Conservation (phyloP, 1,284 basidiomycete genomes). For the Taiwanofungus camphoratus region DNA sequence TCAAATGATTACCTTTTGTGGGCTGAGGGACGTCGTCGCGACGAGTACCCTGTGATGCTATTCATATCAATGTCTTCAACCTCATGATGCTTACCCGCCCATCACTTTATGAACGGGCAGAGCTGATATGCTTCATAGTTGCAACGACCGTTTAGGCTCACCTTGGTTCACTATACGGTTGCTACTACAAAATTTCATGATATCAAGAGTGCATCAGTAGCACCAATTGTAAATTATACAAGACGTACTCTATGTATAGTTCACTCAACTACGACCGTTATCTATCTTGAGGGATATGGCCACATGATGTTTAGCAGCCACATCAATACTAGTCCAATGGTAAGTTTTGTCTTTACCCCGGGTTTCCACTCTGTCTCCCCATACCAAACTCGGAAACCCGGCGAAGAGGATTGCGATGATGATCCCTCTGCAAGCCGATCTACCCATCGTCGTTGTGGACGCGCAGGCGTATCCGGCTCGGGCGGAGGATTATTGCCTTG, state of each 20-base stretch:
- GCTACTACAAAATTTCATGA: too few species aligned
- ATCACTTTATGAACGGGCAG: too few species aligned
- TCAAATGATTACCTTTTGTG: conserved; percentile 17
- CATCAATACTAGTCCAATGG: conserved; percentile 35
- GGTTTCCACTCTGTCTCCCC: conserved; percentile 26
- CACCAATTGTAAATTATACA: too few species aligned
- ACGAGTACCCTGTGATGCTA: too few species aligned
- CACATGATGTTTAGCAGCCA: conserved; percentile 56
- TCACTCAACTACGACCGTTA: too few species aligned
- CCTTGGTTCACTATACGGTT: too few species aligned
- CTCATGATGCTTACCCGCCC: conserved; percentile 27
- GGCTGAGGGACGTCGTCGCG: background rate
- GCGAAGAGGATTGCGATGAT: conserved; percentile 22
- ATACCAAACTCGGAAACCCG: conserved; percentile 28
- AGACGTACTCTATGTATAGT: too few species aligned
- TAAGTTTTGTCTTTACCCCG: conserved; percentile 33
- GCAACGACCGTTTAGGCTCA: too few species aligned
- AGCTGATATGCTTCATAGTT: too few species aligned
- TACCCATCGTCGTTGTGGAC: conserved; percentile 44
- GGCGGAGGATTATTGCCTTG: conserved; percentile 18
- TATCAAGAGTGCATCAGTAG: too few species aligned
- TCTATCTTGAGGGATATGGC: conserved; percentile 33
- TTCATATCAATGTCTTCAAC: conserved; percentile 37
- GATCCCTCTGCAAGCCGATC: conserved; percentile 44
- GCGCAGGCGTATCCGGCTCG: conserved; percentile 32